A percentile compares a stretch with the other conserved stretches of the same genome.
Evolutionary conservation across 768 basidiomycete species (phyloP).

Genomic region (Tephrocybe sp.): DNA sequence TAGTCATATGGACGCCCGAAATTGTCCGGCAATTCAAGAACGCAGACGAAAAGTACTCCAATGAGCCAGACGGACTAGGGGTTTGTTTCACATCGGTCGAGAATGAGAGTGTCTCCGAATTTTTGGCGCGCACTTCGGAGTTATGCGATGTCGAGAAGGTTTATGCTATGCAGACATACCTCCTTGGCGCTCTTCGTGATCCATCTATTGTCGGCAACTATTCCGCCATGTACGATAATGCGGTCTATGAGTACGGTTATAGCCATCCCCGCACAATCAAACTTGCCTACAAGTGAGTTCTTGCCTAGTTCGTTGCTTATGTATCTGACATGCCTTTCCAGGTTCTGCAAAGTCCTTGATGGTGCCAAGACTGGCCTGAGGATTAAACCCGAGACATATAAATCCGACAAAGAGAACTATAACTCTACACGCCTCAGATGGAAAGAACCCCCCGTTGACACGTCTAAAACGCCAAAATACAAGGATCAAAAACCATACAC

Average conservation of each 20-base stretch:
- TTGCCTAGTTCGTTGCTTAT: not conserved
- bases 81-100: slow-evolving; percentile 38
- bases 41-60: slow-evolving; percentile 46
- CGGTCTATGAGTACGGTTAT: slow-evolving; percentile 56
- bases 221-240: slow-evolving; percentile 54
- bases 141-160: slow-evolving; percentile 26
- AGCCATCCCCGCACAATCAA: slow-evolving; percentile 43
- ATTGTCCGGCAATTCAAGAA: slow-evolving; percentile 58
- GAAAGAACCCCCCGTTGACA: slow-evolving; percentile 19
- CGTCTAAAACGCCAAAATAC: slow-evolving; percentile 1
- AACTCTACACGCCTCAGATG: slow-evolving; percentile 13
- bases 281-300: slow-evolving; percentile 49
- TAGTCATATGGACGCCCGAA: slow-evolving; percentile 56
- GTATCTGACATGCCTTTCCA: slow-evolving; percentile 11
- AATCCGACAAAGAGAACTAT: slow-evolving; percentile 25
- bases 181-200: slow-evolving; percentile 51
- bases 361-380: slow-evolving; percentile 59
- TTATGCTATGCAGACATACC: slow-evolving; percentile 42
- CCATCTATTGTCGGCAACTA: slow-evolving; percentile 52
- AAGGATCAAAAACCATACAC: slow-evolving; percentile 3
- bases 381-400: slow-evolving; percentile 33
- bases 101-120: slow-evolving; percentile 43
- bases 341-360: slow-evolving; percentile 57
- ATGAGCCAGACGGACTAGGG: slow-evolving; percentile 45
- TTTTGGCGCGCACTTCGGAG: slow-evolving; percentile 29